phyloP scores from a whole-genome alignment of 169 alveolate species.

The Plasmodium coatneyi region DNA sequence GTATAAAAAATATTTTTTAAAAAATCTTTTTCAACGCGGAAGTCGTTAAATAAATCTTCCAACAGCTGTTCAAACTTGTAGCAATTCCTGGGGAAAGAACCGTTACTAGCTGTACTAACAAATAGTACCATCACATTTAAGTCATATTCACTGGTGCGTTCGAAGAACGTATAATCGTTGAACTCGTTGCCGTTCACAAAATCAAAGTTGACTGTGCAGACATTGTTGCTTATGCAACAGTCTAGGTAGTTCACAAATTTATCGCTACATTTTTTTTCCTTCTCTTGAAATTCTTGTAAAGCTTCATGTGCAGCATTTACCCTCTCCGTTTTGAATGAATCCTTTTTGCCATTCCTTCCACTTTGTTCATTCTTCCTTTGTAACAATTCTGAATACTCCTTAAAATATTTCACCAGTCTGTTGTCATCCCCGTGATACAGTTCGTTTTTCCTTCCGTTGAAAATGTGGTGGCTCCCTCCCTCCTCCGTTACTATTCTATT shows the following conservation, averaged over 20 bases:
- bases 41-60: conserved; percentile 26
- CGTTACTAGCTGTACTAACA: conserved; percentile 63
- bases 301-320: background rate
- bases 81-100: conserved; percentile 46
- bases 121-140: conserved; percentile 49
- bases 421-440: background rate
- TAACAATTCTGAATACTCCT: background rate
- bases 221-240: conserved; percentile 2
- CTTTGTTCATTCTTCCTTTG: background rate
- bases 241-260: conserved; percentile 21
- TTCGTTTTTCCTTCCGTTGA: background rate
- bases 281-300: conserved; percentile 2
- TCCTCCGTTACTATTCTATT: conserved; percentile 5
- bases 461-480: background rate
- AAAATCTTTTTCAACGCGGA: conserved; percentile 28
- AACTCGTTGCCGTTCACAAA: conserved; percentile 36
- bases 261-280: background rate
- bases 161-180: conserved; percentile 27
- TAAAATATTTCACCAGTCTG: background rate
- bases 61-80: conserved; percentile 33
- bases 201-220: conserved; percentile 2
- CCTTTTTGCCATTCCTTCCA: background rate
- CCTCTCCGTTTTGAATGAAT: background rate
- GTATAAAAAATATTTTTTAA: conserved; percentile 63
- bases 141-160: conserved; percentile 15